Evolutionary conservation across 495 filamentous ascomycete species (phyloP).

Genomic region (Aspergillus panamensis): DNA sequence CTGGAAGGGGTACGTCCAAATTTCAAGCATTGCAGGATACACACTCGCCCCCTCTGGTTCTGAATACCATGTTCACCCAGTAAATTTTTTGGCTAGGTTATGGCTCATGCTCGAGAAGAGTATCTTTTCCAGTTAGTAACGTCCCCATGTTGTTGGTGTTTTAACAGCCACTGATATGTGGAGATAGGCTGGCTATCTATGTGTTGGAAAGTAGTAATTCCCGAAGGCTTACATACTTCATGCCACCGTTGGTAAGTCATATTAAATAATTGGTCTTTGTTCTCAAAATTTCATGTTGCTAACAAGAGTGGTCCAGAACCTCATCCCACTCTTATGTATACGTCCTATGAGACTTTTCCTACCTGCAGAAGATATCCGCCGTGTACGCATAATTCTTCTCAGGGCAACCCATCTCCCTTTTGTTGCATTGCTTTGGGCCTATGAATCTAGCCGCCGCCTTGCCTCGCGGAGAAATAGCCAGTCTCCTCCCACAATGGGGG

Average conservation of each 20-base stretch:
- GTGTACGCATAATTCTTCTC: slow-evolving; percentile 71
- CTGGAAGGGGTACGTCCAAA: slow-evolving; percentile 72
- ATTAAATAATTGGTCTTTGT: slow-evolving; percentile 6
- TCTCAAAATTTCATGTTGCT: slow-evolving; percentile 13
- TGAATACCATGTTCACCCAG: slow-evolving; percentile 10
- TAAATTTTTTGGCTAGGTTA: slow-evolving; percentile 45
- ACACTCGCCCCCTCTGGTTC: background rate
- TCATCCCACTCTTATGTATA: slow-evolving; percentile 77
- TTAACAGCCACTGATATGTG: slow-evolving; percentile 16
- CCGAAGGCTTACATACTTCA: slow-evolving; percentile 77
- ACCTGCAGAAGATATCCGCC: slow-evolving; percentile 65
- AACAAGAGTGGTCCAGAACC: slow-evolving; percentile 55
- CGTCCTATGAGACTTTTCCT: slow-evolving; percentile 78
- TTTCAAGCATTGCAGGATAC: background rate
- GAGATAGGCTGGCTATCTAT: slow-evolving; percentile 55
- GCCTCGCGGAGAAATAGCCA: slow-evolving; percentile 27
- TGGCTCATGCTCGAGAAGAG: slow-evolving; percentile 63
- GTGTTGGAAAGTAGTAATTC: slow-evolving; percentile 74
- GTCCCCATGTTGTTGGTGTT: background rate
- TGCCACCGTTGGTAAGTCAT: slow-evolving; percentile 55
- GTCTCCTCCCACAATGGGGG: slow-evolving; percentile 22
- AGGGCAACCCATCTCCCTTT: slow-evolving; percentile 67
- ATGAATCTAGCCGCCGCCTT: slow-evolving; percentile 46
- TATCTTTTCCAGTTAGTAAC: slow-evolving; percentile 72
- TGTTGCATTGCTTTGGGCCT: slow-evolving; percentile 58